phyloP scores from a whole-genome alignment of 2,329 filamentous ascomycete species.

The Dactylellina drechsleri region DNA sequence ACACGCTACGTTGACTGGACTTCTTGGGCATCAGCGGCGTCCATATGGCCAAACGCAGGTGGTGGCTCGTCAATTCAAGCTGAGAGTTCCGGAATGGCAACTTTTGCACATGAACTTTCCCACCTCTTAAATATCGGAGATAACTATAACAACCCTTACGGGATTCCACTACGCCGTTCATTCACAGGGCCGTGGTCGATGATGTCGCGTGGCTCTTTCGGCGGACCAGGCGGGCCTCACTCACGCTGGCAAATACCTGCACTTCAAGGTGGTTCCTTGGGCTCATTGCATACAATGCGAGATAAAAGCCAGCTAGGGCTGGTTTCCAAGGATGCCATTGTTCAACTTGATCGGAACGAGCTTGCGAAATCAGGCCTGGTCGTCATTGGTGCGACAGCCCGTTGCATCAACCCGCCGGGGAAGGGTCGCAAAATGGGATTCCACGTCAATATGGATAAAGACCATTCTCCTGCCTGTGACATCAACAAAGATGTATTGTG shows the following conservation, averaged over 20 bases:
- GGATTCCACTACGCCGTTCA: constrained; percentile 63
- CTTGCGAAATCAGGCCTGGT: constrained; percentile 64
- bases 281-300: constrained; percentile 67
- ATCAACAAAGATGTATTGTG: constrained; percentile 64
- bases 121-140: constrained; percentile 68
- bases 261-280: constrained; percentile 65
- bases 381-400: constrained; percentile 65
- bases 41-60: constrained; percentile 68
- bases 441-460: constrained; percentile 64
- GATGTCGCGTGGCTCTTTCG: constrained; percentile 67
- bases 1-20: constrained; percentile 69
- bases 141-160: constrained; percentile 69
- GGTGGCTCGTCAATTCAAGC: constrained; percentile 67
- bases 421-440: constrained; percentile 64
- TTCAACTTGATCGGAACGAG: constrained; percentile 64
- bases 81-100: constrained; percentile 67
- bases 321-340: constrained; percentile 63
- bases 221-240: constrained; percentile 68
- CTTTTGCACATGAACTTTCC: constrained; percentile 67
- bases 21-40: constrained; percentile 66
- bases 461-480: constrained; percentile 65
- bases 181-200: constrained; percentile 68
- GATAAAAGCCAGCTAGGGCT: constrained; percentile 68
- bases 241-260: constrained; percentile 67
- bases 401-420: constrained; percentile 63